Percentiles rank a stretch among this genome's conserved stretches.
Evolutionary conservation across 345 rosid genomes (phyloP).

Genomic region (Populus deltoides): DNA sequence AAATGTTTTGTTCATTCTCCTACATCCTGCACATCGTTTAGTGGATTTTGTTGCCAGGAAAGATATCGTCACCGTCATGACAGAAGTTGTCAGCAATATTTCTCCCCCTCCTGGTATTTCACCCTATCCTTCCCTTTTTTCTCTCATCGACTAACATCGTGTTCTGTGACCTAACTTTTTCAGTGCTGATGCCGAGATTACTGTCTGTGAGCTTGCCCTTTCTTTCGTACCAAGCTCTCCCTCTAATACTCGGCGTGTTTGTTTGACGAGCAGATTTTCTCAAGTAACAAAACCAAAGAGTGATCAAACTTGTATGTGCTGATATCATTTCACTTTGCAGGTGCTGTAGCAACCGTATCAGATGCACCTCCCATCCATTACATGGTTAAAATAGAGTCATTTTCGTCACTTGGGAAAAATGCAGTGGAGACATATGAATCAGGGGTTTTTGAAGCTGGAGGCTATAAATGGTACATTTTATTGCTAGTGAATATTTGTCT

Average conservation of each 20-base stretch:
- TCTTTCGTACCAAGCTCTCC: no score
- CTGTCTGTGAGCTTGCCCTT: no score
- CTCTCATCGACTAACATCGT: neutral
- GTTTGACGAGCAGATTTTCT: no score
- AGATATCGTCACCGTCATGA: neutral
- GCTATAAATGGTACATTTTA: conserved; percentile 58
- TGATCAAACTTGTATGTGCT: neutral
- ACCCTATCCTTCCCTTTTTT: neutral
- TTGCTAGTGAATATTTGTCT: neutral
- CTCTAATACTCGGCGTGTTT: no score
- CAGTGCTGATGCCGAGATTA: neutral
- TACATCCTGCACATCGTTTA: neutral
- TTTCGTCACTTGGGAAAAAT: conserved; percentile 43
- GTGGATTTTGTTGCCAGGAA: neutral
- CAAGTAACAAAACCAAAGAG: no score
- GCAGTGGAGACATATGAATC: conserved; percentile 56
- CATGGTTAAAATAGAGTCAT: conserved; percentile 43
- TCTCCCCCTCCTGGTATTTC: neutral
- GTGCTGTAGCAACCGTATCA: conserved; percentile 35
- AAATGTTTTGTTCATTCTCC: neutral
- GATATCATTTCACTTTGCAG: conserved; percentile 25
- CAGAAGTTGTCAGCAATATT: neutral
- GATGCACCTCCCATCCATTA: conserved; percentile 54
- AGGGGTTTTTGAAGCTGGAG: conserved; percentile 59
- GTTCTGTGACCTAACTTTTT: neutral